These are phyloP conservation scores for Pestalotiopsis sp. DNA, from an alignment of 2,329 filamentous ascomycete species.

Conservation along the genomic window DNA sequence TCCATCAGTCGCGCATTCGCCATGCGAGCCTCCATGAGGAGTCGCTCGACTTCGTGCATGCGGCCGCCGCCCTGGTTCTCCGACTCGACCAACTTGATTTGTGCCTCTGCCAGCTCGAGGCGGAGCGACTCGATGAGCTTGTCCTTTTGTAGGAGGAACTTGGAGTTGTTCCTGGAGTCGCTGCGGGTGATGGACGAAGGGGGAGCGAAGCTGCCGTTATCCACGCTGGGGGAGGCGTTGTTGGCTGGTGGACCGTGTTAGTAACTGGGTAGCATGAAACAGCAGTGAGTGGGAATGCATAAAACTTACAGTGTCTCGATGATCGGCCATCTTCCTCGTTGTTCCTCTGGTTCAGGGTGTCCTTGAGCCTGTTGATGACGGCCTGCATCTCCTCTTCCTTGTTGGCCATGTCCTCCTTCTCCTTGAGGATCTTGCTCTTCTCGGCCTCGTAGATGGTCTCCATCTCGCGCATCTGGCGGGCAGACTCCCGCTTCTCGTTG, in stretches of 20 bases:
- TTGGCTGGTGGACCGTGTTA: constrained; percentile 39
- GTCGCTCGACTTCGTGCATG: constrained; percentile 86
- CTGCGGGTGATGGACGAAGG: constrained; percentile 83
- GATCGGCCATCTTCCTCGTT: constrained; percentile 59
- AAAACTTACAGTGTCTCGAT: constrained; percentile 58
- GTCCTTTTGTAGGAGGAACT: constrained; percentile 91
- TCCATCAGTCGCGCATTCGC: constrained; percentile 96
- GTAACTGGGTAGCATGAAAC: constrained; percentile 9
- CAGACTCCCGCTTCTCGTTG: constrained; percentile 83
- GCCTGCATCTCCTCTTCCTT: constrained; percentile 89
- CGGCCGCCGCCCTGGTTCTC: constrained; percentile 91
- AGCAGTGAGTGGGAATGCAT: background rate
- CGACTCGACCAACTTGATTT: constrained; percentile 93
- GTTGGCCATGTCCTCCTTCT: constrained; percentile 85
- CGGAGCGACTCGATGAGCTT: constrained; percentile 92
- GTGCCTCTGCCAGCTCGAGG: constrained; percentile 89
- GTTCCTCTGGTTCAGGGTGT: constrained; percentile 75
- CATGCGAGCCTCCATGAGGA: constrained; percentile 90
- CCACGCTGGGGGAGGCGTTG: constrained; percentile 69
- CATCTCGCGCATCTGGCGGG: constrained; percentile 85
- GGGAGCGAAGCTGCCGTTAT: constrained; percentile 81
- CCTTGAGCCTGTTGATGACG: constrained; percentile 90
- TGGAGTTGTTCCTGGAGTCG: constrained; percentile 87
- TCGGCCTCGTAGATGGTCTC: constrained; percentile 93
- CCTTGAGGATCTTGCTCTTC: constrained; percentile 81